Conservation (phyloP, 352 stramenopile genomes). For the Phytophthora lateralis region DNA sequence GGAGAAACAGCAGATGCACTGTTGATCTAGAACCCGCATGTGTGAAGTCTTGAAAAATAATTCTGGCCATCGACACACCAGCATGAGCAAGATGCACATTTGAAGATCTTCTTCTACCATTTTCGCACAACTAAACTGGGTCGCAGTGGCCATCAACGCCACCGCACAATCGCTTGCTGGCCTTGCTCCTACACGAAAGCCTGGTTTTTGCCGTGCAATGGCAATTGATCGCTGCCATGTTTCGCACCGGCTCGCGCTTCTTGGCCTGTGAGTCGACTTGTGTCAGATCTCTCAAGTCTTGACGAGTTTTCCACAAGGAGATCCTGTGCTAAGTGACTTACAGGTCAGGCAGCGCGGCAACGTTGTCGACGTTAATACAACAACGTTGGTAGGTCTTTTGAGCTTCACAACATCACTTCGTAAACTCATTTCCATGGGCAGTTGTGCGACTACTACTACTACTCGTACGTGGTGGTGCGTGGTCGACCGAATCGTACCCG, state of each 20-base stretch:
- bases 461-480: conserved; percentile 98
- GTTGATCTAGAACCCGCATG: too few relatives aligned
- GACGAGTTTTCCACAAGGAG: neutral
- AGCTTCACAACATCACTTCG: neutral
- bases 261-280: neutral
- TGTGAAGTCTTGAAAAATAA: neutral
- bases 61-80: neutral
- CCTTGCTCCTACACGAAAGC: too few relatives aligned
- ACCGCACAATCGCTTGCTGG: neutral
- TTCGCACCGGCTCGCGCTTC: neutral
- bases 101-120: too few relatives aligned
- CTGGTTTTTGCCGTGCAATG: too few relatives aligned
- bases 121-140: too few relatives aligned
- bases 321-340: neutral
- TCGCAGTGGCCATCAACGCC: neutral
- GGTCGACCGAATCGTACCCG: conserved; percentile 97
- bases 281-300: neutral
- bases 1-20: too few relatives aligned
- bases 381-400: conserved; percentile 58
- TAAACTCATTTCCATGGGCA: conserved; percentile 96
- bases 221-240: neutral
- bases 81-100: too few relatives aligned
- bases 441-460: conserved; percentile 96
- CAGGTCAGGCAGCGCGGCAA: conserved; percentile 43
- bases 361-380: conserved; percentile 77